A percentile compares a stretch with the other conserved stretches of the same genome.
Conservation (phyloP, 1,284 basidiomycete genomes). For the Ganoderma multipileum region DNA sequence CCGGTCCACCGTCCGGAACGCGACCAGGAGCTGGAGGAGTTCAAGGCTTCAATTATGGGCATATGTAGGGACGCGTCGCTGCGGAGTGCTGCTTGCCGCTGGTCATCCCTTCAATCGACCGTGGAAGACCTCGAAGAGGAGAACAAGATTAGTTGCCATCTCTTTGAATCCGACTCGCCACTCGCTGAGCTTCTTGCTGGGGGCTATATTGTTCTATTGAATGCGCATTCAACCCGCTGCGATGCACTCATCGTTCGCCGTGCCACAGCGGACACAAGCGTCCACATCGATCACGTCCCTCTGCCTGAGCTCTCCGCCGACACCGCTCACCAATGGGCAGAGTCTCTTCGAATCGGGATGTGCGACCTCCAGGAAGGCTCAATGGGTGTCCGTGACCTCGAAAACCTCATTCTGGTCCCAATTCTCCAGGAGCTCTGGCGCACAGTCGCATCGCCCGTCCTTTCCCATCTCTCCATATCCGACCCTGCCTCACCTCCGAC, state of each 20-base stretch:
- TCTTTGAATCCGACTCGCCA: too few relatives aligned
- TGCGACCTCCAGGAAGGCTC: not conserved
- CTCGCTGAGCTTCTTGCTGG: not conserved
- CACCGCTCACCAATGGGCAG: not conserved
- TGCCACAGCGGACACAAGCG: too few relatives aligned
- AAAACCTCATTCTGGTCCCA: not conserved
- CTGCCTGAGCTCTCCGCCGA: not conserved
- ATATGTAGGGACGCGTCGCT: too few relatives aligned
- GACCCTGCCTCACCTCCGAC: not conserved
- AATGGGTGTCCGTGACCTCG: not conserved
- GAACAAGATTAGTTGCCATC: not conserved
- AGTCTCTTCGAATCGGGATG: not conserved
- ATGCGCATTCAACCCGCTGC: not conserved
- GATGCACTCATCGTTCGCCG: not conserved
- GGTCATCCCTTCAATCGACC: not conserved
- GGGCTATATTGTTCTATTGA: not conserved
- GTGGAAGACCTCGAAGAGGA: not conserved
- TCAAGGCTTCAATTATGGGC: too few relatives aligned
- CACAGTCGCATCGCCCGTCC: not conserved
- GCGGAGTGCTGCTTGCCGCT: not conserved
- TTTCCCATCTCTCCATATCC: not conserved
- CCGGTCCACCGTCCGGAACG: too few relatives aligned
- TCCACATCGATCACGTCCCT: not conserved
- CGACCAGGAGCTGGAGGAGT: too few relatives aligned
- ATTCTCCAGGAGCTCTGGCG: not conserved